Evolutionary conservation across 225 moss, liverwort and hornwort genomes (phyloP).

Genomic region (Sphagnum tenellum): DNA sequence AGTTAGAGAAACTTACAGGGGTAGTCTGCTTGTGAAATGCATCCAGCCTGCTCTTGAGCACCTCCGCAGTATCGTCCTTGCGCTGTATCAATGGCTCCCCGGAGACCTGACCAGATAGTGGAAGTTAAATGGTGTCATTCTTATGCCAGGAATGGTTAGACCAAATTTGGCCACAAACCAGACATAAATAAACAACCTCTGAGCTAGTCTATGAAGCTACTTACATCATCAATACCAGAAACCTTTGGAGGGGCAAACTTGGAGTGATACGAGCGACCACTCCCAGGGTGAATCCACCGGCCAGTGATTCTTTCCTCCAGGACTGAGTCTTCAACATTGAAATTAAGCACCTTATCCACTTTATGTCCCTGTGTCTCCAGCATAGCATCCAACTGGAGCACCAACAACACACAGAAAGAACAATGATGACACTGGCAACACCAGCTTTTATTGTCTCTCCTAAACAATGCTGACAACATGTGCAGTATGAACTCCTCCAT

Average conservation of each 20-base stretch:
- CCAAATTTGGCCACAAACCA: no score
- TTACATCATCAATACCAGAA: constrained; percentile 61
- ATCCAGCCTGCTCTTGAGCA: constrained; percentile 63
- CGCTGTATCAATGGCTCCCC: constrained; percentile 83
- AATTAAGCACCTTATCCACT: constrained; percentile 75
- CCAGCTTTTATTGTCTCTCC: no score
- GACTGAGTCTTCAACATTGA: constrained; percentile 64
- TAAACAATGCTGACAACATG: no score
- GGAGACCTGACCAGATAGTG: constrained; percentile 16
- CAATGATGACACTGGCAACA: no score
- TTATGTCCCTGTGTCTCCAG: constrained; percentile 67
- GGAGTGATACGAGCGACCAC: constrained; percentile 80
- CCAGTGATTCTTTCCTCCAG: constrained; percentile 88
- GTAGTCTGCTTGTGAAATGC: constrained; percentile 71
- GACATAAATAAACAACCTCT: no score
- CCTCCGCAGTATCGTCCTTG: constrained; percentile 67
- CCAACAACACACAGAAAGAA: not conserved
- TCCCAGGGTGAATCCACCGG: constrained; percentile 72
- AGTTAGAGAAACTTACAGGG: constrained; percentile 34
- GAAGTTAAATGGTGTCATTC: no score
- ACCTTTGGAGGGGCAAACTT: constrained; percentile 78
- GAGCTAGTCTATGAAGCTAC: constrained; percentile 4
- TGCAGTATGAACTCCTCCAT: no score
- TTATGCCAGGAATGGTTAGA: no score
- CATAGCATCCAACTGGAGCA: constrained; percentile 55